Percentiles rank a stretch among this genome's conserved stretches.
Conservation (phyloP, 2,329 filamentous ascomycete genomes). For the Thelonectria olida region DNA sequence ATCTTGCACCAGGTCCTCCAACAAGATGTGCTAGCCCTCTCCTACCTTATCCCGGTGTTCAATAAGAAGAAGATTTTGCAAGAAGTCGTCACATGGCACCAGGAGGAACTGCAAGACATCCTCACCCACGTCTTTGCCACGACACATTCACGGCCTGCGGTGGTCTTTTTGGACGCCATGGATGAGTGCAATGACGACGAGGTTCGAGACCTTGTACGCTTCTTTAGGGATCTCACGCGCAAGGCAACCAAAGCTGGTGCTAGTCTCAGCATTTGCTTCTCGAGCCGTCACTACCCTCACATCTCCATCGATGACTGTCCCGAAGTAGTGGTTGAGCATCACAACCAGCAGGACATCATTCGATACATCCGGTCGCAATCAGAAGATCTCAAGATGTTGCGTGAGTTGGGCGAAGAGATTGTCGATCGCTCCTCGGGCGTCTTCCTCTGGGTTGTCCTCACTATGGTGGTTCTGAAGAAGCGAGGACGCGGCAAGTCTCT, state of each 20-base stretch:
- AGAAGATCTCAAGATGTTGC: too few species aligned
- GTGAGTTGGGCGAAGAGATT: too few species aligned
- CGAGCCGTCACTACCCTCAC: not conserved
- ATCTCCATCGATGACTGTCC: too few species aligned
- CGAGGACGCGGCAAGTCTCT: too few species aligned
- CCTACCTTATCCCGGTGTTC: not conserved
- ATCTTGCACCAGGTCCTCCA: not conserved
- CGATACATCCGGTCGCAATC: too few species aligned
- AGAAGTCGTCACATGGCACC: not conserved
- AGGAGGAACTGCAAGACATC: not conserved
- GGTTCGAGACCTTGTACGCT: not conserved
- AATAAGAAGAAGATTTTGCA: not conserved
- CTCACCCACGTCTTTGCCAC: not conserved
- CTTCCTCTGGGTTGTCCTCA: too few species aligned
- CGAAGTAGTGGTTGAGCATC: too few species aligned
- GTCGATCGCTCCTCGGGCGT: too few species aligned
- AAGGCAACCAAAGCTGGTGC: not conserved
- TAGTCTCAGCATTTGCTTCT: not conserved
- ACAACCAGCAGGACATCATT: too few species aligned
- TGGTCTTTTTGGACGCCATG: not conserved
- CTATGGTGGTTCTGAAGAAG: too few species aligned
- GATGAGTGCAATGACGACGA: not conserved
- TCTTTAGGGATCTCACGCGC: not conserved
- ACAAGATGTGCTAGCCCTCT: not conserved
- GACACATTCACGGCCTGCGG: not conserved